A percentile compares a stretch with the other conserved stretches of the same genome.
phyloP scores from a whole-genome alignment of 2,329 filamentous ascomycete species.

The Diaporthe helianthi region DNA sequence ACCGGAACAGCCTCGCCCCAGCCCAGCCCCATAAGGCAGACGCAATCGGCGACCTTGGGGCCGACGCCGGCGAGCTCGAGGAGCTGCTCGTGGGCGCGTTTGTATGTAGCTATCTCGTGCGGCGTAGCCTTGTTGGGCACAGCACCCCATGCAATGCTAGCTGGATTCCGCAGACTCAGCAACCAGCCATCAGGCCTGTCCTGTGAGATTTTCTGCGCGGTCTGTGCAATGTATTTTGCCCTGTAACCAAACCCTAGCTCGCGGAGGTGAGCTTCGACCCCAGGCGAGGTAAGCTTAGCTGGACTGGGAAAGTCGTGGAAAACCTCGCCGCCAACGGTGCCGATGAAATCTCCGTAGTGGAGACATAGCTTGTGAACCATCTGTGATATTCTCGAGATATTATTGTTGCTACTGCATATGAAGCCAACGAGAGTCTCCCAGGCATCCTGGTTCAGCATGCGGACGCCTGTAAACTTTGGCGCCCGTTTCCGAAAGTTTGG shows the following conservation, averaged over 20 bases:
- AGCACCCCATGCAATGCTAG: slow-evolving; percentile 62
- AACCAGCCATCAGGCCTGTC: slow-evolving; percentile 79
- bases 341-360: slow-evolving; percentile 82
- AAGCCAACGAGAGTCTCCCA: slow-evolving; percentile 96
- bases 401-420: slow-evolving; percentile 99
- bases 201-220: slow-evolving; percentile 75
- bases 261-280: slow-evolving; percentile 82
- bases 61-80: slow-evolving; percentile 86
- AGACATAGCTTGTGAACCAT: slow-evolving; percentile 95
- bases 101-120: slow-evolving; percentile 65
- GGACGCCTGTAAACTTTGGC: slow-evolving; percentile 85
- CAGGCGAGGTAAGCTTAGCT: slow-evolving; percentile 70
- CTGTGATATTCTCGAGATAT: slow-evolving; percentile 91
- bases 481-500: slow-evolving; percentile 89
- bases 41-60: slow-evolving; percentile 96
- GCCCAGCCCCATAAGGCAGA: slow-evolving; percentile 93
- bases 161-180: slow-evolving; percentile 77
- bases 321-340: slow-evolving; percentile 69
- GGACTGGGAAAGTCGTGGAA: slow-evolving; percentile 91
- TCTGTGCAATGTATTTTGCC: slow-evolving; percentile 89
- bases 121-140: slow-evolving; percentile 39
- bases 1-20: slow-evolving; percentile 96
- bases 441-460: slow-evolving; percentile 91
- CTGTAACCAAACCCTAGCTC: slow-evolving; percentile 92
- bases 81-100: slow-evolving; percentile 79